Base-by-base conservation (phyloP, 2,329 filamentous ascomycete genomes). In the Anthostomella pinea region DNA sequence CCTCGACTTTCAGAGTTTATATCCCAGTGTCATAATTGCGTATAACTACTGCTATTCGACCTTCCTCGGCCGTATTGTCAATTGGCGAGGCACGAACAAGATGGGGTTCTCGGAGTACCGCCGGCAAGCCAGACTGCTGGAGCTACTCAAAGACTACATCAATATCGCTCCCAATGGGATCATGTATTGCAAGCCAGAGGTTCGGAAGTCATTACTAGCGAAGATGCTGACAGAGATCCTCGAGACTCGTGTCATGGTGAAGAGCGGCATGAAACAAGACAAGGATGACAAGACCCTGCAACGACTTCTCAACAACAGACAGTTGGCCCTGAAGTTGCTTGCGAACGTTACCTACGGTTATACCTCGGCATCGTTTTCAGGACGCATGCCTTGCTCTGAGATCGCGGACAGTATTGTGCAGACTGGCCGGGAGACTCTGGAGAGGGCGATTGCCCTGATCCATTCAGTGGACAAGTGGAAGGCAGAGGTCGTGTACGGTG, bases 21-120 rank as follows among this genome's bases (percentile, higher is more conserved):
- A 98, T 49, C 93, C 93, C 0, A 96, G 90, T 62, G 83, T 97
- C 42, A 96, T 98, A 89, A 97, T 98, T 57, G 93, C 93, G 0
- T 97, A 98, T 68, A 98, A 98, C 56, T 93, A 96, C 58, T 98
- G 93, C 66, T 98, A 98, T 58, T 97, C 93, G 0, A 98, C 93
- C 0, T 98, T 90, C 51, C 72, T 97, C 1, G 93, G 93, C 0
- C 80, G 93, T 19, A 81, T 95, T 24, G 78, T 81, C 18, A 79
- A 81, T 51, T 96, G 91, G 91, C 80, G 88, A n/a, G 90, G 89
- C 3, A 81, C 77, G 19, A 90, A 88, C 67, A 95, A 97, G 65
- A 88, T 98, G 84, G 93, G 93, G 0, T 95, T 97, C 58, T 81
- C 81, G 18, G 84, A 95, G 43, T 97, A 94, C 63, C 74, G 83